Percentiles rank a stretch among this genome's conserved stretches.
Evolutionary conservation across 2,329 filamentous ascomycete genomes (phyloP).

Genomic region (Hymenoscyphus scutula): DNA sequence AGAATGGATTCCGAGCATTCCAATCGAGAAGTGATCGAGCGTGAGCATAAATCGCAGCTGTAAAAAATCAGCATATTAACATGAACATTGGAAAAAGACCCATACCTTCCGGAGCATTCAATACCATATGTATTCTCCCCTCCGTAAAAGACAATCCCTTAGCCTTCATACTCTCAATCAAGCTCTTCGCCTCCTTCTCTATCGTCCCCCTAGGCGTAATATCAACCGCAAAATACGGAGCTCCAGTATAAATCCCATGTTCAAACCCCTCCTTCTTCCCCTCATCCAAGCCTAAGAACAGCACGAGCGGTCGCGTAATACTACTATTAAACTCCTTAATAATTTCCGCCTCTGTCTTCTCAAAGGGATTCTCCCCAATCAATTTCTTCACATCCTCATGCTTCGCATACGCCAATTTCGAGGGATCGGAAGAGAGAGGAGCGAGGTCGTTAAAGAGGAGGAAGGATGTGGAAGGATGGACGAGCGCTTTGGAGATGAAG

Average conservation of each 20-base stretch:
- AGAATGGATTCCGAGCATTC: conserved; percentile 92
- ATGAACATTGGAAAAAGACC: neutral
- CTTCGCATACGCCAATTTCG: conserved; percentile 65
- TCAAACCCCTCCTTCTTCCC: conserved; percentile 48
- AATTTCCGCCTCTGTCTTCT: conserved; percentile 67
- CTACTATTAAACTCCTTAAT: conserved; percentile 73
- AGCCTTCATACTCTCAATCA: conserved; percentile 59
- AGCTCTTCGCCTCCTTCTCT: conserved; percentile 58
- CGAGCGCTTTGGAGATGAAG: conserved; percentile 69
- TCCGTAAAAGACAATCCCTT: conserved; percentile 64
- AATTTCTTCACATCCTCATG: conserved; percentile 68
- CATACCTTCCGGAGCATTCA: conserved; percentile 49
- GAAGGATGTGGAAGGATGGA: conserved; percentile 66
- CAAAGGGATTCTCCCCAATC: conserved; percentile 70
- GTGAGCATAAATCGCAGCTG: conserved; percentile 88
- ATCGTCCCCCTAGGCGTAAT: conserved; percentile 69
- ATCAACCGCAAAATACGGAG: conserved; percentile 87
- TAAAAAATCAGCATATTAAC: neutral
- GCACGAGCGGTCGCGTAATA: conserved; percentile 63
- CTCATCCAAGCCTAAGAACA: conserved; percentile 86
- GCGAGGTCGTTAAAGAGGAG: conserved; percentile 76
- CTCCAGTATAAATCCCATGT: conserved; percentile 67
- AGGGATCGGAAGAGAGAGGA: conserved; percentile 63
- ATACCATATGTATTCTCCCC: conserved; percentile 54
- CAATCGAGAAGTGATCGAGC: conserved; percentile 87